Percentiles rank a stretch among this genome's conserved stretches.
phyloP scores from a whole-genome alignment of 805 yeast genomes.

The Candida michaelii region DNA sequence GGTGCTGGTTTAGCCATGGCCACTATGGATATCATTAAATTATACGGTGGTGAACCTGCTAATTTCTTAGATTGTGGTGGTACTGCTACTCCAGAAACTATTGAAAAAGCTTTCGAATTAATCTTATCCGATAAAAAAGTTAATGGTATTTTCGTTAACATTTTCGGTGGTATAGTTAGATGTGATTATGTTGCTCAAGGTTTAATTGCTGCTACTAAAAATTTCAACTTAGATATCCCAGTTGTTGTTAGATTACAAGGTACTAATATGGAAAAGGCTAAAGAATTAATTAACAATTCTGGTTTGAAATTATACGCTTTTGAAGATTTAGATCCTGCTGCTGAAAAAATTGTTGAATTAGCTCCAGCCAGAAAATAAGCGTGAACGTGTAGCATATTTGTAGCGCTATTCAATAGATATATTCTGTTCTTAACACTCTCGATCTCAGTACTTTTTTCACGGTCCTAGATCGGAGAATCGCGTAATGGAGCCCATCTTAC shows the following conservation, averaged over 20 bases:
- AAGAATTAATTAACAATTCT: constrained; percentile 77
- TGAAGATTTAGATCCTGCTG: constrained; percentile 95
- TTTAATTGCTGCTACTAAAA: constrained; percentile 90
- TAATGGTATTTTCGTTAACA: constrained; percentile 94
- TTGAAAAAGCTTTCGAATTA: constrained; percentile 93
- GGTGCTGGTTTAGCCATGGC: constrained; percentile 99
- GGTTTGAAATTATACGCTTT: constrained; percentile 91
- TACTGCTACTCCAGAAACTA: constrained; percentile 98
- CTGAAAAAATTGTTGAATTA: constrained; percentile 87
- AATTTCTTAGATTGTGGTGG: constrained; percentile 99
- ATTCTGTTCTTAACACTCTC: neutral
- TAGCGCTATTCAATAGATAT: constrained; percentile 5
- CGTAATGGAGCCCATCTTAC: constrained; percentile 24
- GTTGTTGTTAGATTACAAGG: constrained; percentile 99
- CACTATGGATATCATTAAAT: constrained; percentile 98
- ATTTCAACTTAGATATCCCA: constrained; percentile 86
- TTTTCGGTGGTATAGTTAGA: constrained; percentile 99
- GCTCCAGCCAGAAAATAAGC: constrained; percentile 26
- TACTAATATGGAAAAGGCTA: constrained; percentile 89
- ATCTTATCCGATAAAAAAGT: constrained; percentile 87
- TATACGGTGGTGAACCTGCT: constrained; percentile 98
- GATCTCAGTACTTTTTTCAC: no score
- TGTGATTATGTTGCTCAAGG: constrained; percentile 99
- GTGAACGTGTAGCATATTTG: neutral
- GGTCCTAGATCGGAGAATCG: neutral